Evolutionary conservation across 176 grass and related monocot species (phyloP).

Genomic region (Saccharum spontaneum): DNA sequence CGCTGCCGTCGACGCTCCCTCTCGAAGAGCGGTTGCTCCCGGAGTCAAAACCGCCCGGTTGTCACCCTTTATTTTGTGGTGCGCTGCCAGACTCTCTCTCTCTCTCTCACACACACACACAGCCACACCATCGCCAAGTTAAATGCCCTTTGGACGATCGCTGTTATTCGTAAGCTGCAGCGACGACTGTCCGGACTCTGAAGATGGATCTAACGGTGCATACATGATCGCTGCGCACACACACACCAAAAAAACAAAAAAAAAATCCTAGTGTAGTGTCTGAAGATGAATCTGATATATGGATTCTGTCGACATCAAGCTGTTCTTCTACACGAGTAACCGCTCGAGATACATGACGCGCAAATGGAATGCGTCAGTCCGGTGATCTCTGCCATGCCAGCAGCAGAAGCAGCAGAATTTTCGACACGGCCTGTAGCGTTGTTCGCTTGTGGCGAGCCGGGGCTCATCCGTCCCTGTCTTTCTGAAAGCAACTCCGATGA

Average conservation of each 20-base stretch:
- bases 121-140: neutral
- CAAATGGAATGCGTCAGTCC: neutral
- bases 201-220: neutral
- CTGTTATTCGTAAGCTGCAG: neutral
- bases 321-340: no score
- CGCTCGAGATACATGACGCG: neutral
- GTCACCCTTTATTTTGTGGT: neutral
- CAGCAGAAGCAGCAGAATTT: neutral
- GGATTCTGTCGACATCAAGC: no score
- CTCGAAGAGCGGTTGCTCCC: neutral
- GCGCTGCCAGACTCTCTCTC: neutral
- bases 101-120: neutral
- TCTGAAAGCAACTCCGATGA: slow-evolving; percentile 7
- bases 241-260: no score
- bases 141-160: neutral
- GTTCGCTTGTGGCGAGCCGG: neutral
- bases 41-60: neutral
- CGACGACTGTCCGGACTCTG: neutral
- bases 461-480: neutral
- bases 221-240: neutral
- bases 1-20: neutral
- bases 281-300: neutral
- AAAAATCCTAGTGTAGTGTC: no score
- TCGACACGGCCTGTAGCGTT: neutral
- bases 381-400: neutral